A percentile compares a stretch with the other conserved stretches of the same genome.
Conservation (phyloP, 1,139 yeast genomes). For the Blastobotrys arbuscula region DNA sequence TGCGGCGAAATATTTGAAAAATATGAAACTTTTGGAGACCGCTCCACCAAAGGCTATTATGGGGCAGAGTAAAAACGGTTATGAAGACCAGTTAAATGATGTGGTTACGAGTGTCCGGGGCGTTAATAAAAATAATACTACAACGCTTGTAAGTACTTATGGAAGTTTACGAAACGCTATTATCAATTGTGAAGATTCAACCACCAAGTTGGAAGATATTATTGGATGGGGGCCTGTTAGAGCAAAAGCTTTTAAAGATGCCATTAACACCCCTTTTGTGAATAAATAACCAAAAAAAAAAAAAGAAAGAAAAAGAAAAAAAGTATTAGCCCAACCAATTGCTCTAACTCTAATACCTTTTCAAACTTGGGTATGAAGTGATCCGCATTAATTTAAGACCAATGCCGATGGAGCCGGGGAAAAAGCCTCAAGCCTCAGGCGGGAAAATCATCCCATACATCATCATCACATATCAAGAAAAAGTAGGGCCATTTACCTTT, state of each 20-base stretch:
- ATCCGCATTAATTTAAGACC: too few relatives aligned
- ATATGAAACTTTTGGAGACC: slow-evolving; percentile 31
- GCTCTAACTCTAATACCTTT: too few relatives aligned
- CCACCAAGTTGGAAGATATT: slow-evolving; percentile 30
- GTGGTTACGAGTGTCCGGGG: slow-evolving; percentile 49
- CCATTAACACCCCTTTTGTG: slow-evolving; percentile 49
- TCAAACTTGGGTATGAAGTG: too few relatives aligned
- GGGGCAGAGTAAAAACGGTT: slow-evolving; percentile 43
- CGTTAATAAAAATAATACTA: slow-evolving; percentile 56
- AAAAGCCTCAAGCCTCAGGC: too few relatives aligned
- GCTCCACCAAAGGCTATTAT: slow-evolving; percentile 37
- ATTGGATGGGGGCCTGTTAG: slow-evolving; percentile 57
- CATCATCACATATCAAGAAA: too few relatives aligned
- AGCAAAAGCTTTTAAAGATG: slow-evolving; percentile 40
- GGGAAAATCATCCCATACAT: too few relatives aligned
- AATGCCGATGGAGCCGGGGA: too few relatives aligned
- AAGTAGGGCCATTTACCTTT: too few relatives aligned
- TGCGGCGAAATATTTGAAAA: slow-evolving; percentile 67
- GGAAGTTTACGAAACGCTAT: slow-evolving; percentile 46
- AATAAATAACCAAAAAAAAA: neutral
- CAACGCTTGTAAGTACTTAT: slow-evolving; percentile 48
- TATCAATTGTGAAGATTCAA: slow-evolving; percentile 37
- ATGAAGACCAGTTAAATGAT: slow-evolving; percentile 46
- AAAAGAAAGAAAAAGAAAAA: too few relatives aligned
- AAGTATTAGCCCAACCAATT: neutral